Evolutionary conservation across 176 grass and related monocot species (phyloP).

Genomic region (Phoenix roebelenii): DNA sequence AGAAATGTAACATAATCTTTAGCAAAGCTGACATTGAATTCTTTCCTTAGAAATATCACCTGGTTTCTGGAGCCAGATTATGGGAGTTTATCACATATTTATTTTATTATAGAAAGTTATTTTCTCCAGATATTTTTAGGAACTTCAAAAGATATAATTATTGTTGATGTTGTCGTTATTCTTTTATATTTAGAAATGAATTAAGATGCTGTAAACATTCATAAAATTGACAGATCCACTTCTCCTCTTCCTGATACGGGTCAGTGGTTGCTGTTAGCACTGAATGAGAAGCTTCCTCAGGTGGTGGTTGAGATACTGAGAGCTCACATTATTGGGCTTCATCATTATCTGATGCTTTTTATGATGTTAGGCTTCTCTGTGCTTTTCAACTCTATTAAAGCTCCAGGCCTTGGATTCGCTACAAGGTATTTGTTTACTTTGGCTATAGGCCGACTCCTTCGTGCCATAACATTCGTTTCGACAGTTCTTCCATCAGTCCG

Average conservation of each 20-base stretch:
- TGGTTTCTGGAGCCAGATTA: too few species aligned
- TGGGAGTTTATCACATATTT: too few species aligned
- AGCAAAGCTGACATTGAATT: too few species aligned
- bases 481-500: constrained; percentile 78
- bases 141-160: too few species aligned
- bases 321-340: constrained; percentile 67
- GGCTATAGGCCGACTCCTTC: constrained; percentile 67
- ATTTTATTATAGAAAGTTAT: too few species aligned
- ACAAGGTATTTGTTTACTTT: constrained; percentile 91
- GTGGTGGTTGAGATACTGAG: constrained; percentile 50
- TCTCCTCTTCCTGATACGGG: constrained; percentile 79
- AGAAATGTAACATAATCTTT: too few species aligned
- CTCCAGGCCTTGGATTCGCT: constrained; percentile 68
- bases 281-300: constrained; percentile 75
- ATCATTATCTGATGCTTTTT: constrained; percentile 88
- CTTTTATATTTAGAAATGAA: background rate
- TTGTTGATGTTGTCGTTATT: too few species aligned
- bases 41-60: too few species aligned
- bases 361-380: constrained; percentile 85
- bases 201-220: background rate
- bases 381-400: constrained; percentile 71
- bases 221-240: constrained; percentile 41
- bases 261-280: constrained; percentile 71
- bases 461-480: constrained; percentile 66
- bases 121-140: too few species aligned